A percentile compares a stretch with the other conserved stretches of the same genome.
Conservation (phyloP, 2,329 filamentous ascomycete species). For the Colletotrichum tropicale region DNA sequence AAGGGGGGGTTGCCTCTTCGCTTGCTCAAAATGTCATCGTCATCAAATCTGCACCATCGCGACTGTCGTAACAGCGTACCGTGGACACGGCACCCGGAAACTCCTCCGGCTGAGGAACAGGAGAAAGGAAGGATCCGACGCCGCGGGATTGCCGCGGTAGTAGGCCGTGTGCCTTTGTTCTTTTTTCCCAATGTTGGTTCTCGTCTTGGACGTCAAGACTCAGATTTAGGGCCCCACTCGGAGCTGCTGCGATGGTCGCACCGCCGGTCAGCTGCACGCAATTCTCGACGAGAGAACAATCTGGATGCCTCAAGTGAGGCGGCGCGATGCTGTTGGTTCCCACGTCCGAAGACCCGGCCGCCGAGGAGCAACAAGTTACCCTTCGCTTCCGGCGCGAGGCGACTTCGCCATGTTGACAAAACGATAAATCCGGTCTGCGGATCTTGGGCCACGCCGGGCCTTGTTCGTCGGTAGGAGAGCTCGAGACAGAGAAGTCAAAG, state of each 20-base stretch:
- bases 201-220: constrained; percentile 9
- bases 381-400: neutral
- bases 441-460: neutral
- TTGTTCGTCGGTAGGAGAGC: neutral
- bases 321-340: neutral
- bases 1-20: neutral
- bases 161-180: neutral
- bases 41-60: constrained; percentile 5
- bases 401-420: neutral
- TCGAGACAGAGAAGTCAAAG: neutral
- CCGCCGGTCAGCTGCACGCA: neutral
- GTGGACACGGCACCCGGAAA: neutral
- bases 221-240: neutral
- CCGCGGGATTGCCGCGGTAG: neutral
- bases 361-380: neutral
- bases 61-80: neutral
- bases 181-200: neutral
- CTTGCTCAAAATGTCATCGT: constrained; percentile 9
- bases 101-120: neutral
- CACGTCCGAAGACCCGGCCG: neutral
- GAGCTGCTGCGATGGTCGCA: neutral
- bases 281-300: neutral
- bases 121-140: neutral
- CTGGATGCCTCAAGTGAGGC: neutral
- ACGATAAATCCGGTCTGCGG: neutral